Percentiles rank a stretch among this genome's conserved stretches.
Evolutionary conservation across 257 asterid genomes (phyloP).

Genomic region (Cinchona pubescens): DNA sequence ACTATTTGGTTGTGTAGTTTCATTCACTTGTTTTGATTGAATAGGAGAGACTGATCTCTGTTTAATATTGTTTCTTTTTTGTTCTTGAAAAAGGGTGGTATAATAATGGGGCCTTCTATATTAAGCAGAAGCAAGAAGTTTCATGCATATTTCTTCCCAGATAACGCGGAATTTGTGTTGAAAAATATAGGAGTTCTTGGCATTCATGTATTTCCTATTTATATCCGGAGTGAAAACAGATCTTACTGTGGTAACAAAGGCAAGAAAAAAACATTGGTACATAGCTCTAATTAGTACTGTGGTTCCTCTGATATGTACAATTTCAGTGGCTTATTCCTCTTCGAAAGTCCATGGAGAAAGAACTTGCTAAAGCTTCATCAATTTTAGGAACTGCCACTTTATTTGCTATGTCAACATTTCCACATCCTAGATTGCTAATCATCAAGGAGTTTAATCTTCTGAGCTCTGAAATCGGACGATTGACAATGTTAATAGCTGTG

Average conservation of each 20-base stretch:
- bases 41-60: neutral
- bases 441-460: slow-evolving; percentile 67
- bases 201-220: slow-evolving; percentile 76
- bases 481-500: slow-evolving; percentile 50
- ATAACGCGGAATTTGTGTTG: slow-evolving; percentile 31
- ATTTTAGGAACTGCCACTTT: slow-evolving; percentile 52
- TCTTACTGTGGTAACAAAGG: slow-evolving; percentile 26
- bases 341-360: slow-evolving; percentile 31
- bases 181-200: slow-evolving; percentile 62
- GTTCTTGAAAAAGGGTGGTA: slow-evolving; percentile 52
- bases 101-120: slow-evolving; percentile 70
- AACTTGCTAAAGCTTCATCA: slow-evolving; percentile 33
- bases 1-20: too few relatives aligned
- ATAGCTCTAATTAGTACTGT: slow-evolving; percentile 31
- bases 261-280: slow-evolving; percentile 55
- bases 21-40: neutral
- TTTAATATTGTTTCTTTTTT: neutral
- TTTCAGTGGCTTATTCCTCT: slow-evolving; percentile 25
- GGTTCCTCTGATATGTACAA: slow-evolving; percentile 35
- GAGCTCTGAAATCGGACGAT: slow-evolving; percentile 74
- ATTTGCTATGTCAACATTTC: slow-evolving; percentile 55
- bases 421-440: too few relatives aligned
- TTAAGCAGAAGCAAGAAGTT: slow-evolving; percentile 48
- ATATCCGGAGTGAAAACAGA: slow-evolving; percentile 67
- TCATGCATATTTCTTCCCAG: slow-evolving; percentile 42